Conservation (phyloP, 2,329 filamentous ascomycete species). For the Beauveria sp. region DNA sequence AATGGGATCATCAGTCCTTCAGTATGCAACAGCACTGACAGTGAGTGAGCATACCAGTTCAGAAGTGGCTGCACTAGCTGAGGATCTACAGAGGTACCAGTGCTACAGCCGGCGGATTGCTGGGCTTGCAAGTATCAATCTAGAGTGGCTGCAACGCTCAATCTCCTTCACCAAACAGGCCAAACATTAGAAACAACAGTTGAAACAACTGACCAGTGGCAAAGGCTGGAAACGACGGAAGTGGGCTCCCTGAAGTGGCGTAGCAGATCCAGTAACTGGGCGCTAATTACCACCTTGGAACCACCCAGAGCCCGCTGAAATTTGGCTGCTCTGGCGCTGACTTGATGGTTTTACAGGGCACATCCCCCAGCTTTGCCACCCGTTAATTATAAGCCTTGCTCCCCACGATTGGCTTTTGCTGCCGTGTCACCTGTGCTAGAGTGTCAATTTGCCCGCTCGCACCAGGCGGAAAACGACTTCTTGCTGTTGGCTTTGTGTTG, state of each 20-base stretch:
- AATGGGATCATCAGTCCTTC: not conserved
- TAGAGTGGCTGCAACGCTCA: too few species aligned
- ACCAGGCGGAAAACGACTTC: not conserved
- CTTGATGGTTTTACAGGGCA: not conserved
- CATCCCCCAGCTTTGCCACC: conserved; percentile 11
- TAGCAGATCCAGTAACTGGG: not conserved
- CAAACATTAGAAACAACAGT: too few species aligned
- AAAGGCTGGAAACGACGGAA: not conserved
- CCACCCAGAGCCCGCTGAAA: not conserved
- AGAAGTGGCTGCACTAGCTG: too few species aligned
- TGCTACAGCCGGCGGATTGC: too few species aligned
- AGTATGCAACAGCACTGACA: not conserved
- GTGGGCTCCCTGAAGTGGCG: not conserved
- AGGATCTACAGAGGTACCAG: too few species aligned
- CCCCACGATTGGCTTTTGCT: conserved; percentile 1
- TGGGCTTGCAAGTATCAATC: too few species aligned
- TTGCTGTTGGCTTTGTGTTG: not conserved
- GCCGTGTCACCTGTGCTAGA: not conserved
- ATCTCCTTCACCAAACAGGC: too few species aligned
- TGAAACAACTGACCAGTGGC: not conserved
- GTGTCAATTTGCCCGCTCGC: not conserved
- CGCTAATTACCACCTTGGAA: not conserved
- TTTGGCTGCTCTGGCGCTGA: not conserved
- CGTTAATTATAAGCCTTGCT: not conserved
- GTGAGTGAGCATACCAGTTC: too few species aligned